Percentiles rank a stretch among this genome's conserved stretches.
Conservation (phyloP, 1,284 basidiomycete genomes). For the Fistulinella staudtii region DNA sequence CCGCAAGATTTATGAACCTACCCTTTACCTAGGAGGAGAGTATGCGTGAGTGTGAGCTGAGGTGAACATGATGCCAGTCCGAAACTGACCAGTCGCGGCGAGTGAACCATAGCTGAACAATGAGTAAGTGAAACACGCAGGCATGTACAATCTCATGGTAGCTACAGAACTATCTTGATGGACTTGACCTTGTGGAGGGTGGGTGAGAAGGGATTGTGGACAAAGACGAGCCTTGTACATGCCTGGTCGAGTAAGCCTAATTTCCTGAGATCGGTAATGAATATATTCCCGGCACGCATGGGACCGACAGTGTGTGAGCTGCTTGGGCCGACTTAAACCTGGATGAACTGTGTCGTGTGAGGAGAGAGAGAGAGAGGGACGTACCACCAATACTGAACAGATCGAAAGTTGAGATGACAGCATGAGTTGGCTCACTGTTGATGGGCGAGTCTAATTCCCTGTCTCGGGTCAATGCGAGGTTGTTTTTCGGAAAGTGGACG, state of each 20-base stretch:
- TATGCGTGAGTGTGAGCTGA: conserved; percentile 25
- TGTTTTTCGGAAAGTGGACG: conserved; percentile 7
- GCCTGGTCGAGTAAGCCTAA: conserved; percentile 72
- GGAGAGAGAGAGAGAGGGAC: conserved; percentile 13
- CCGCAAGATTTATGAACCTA: conserved; percentile 30
- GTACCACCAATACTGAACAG: conserved; percentile 89
- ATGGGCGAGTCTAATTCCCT: conserved; percentile 4
- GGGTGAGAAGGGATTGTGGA: conserved; percentile 2
- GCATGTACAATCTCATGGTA: conserved; percentile 2
- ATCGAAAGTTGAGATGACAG: conserved; percentile 91
- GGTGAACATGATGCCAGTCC: background rate
- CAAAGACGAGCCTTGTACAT: conserved; percentile 8
- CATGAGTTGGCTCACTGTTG: conserved; percentile 65
- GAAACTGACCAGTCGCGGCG: conserved; percentile 63
- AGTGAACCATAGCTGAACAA: conserved; percentile 65
- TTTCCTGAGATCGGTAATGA: conserved; percentile 73
- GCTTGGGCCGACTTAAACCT: conserved; percentile 46
- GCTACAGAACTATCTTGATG: conserved; percentile 83
- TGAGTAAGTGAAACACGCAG: conserved; percentile 1
- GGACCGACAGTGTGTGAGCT: conserved; percentile 82
- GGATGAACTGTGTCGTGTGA: background rate
- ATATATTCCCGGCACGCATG: conserved; percentile 89
- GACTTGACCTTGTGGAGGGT: conserved; percentile 53
- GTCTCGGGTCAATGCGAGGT: conserved; percentile 1
- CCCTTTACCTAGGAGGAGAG: conserved; percentile 66